These are phyloP conservation scores for Dendrobium chrysotoxum DNA, from an alignment of 106 monocot genomes.

Conservation along the genomic window DNA sequence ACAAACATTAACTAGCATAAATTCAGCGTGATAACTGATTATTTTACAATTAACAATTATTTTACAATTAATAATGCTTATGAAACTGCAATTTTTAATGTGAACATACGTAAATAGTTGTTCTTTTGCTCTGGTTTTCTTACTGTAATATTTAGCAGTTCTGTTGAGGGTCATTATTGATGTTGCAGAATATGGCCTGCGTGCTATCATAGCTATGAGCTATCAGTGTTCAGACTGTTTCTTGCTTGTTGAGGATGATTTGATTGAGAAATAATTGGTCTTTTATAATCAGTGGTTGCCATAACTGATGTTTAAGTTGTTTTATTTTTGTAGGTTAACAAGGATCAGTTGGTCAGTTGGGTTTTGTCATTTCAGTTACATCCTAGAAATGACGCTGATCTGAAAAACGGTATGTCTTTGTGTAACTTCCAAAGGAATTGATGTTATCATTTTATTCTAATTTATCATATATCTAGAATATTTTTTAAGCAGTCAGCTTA, in stretches of 20 bases:
- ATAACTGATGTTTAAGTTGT: not conserved
- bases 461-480: not conserved
- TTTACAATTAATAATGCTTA: too few relatives aligned
- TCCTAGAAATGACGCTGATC: conserved; percentile 19
- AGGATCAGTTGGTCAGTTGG: conserved; percentile 65
- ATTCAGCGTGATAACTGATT: too few relatives aligned
- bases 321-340: conserved; percentile 47
- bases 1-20: too few relatives aligned
- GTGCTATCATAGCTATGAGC: not conserved
- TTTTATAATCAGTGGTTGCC: not conserved
- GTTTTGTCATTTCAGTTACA: conserved; percentile 75
- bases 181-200: not conserved
- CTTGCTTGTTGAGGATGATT: not conserved
- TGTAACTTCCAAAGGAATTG: not conserved
- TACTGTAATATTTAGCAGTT: not conserved
- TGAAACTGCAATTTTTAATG: too few relatives aligned
- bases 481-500: not conserved
- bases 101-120: not conserved
- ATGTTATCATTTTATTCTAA: not conserved
- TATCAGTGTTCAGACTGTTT: not conserved
- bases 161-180: not conserved
- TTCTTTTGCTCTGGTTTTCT: not conserved
- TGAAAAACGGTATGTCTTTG: conserved; percentile 31
- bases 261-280: not conserved
- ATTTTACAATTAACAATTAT: too few relatives aligned